A percentile compares a stretch with the other conserved stretches of the same genome.
These are phyloP conservation scores for Crucibulum laeve DNA, from an alignment of 768 basidiomycete species.

Conservation along the genomic window DNA sequence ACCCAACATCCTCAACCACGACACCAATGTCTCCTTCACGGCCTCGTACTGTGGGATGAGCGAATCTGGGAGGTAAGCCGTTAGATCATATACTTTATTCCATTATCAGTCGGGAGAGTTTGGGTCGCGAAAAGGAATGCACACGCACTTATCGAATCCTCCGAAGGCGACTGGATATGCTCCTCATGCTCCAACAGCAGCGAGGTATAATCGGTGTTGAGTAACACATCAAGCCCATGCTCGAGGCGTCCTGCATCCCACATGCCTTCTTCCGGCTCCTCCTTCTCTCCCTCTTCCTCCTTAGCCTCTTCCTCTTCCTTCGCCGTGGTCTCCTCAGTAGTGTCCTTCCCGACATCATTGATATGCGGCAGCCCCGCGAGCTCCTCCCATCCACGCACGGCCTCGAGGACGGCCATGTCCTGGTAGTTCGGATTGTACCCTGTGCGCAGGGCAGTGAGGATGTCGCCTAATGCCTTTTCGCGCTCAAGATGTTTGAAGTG, in stretches of 20 bases:
- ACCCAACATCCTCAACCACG: constrained; percentile 62
- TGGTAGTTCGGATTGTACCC: constrained; percentile 99
- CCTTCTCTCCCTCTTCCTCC: constrained; percentile 31
- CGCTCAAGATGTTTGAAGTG: constrained; percentile 70
- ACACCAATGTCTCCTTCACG: constrained; percentile 54
- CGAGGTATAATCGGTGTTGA: constrained; percentile 66
- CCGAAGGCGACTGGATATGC: constrained; percentile 45
- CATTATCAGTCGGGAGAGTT: constrained; percentile 1
- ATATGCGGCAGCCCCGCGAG: constrained; percentile 68
- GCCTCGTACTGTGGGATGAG: constrained; percentile 70
- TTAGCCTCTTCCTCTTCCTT: constrained; percentile 22
- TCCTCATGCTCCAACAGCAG: constrained; percentile 78
- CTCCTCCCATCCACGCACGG: constrained; percentile 90
- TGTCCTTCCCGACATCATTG: constrained; percentile 57
- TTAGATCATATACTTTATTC: constrained; percentile 67
- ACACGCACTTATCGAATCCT: constrained; percentile 54
- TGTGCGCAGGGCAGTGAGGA: constrained; percentile 73
- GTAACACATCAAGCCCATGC: constrained; percentile 48
- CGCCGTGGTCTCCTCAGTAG: constrained; percentile 19
- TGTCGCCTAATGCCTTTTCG: constrained; percentile 74
- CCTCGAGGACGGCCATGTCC: constrained; percentile 98
- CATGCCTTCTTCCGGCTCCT: constrained; percentile 51
- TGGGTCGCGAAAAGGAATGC: not conserved
- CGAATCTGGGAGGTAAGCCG: constrained; percentile 83
- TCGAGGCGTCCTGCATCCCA: constrained; percentile 62